Evolutionary conservation across 1,284 basidiomycete species (phyloP).

Genomic region (Thelephora terrestris): DNA sequence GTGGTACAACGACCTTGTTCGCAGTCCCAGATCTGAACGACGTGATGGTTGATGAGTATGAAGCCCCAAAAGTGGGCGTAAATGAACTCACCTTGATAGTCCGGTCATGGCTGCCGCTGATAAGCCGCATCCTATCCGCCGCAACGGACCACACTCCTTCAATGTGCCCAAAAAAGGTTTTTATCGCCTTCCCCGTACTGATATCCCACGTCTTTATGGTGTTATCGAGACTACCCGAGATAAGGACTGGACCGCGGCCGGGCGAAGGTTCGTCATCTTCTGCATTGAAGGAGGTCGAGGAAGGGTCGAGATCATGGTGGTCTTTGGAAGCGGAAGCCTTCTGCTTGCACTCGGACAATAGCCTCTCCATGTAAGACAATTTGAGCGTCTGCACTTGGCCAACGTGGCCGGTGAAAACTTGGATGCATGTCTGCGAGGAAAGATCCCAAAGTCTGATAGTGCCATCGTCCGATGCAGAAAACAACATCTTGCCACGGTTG

Average conservation of each 20-base stretch:
- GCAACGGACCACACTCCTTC: slow-evolving; percentile 97
- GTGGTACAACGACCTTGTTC: slow-evolving; percentile 84
- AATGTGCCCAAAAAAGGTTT: slow-evolving; percentile 93
- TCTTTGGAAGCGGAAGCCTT: slow-evolving; percentile 17
- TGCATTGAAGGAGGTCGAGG: neutral
- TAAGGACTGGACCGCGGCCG: slow-evolving; percentile 52
- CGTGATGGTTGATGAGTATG: slow-evolving; percentile 8
- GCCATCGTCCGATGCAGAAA: slow-evolving; percentile 94
- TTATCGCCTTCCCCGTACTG: slow-evolving; percentile 68
- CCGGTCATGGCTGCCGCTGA: slow-evolving; percentile 87
- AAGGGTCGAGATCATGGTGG: neutral
- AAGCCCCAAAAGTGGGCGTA: slow-evolving; percentile 3
- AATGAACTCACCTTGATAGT: slow-evolving; percentile 69
- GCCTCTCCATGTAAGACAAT: slow-evolving; percentile 52
- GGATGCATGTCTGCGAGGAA: slow-evolving; percentile 68
- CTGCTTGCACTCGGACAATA: slow-evolving; percentile 24
- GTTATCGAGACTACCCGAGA: slow-evolving; percentile 91
- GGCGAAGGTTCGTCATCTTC: neutral
- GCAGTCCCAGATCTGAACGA: slow-evolving; percentile 75
- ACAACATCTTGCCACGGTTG: slow-evolving; percentile 84
- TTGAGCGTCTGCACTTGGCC: slow-evolving; percentile 92
- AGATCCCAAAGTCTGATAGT: slow-evolving; percentile 95
- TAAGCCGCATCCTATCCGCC: slow-evolving; percentile 85
- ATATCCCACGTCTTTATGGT: slow-evolving; percentile 97
- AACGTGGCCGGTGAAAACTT: slow-evolving; percentile 84